phyloP scores from a whole-genome alignment of 805 yeast species.

The Candida jianshihensis region DNA sequence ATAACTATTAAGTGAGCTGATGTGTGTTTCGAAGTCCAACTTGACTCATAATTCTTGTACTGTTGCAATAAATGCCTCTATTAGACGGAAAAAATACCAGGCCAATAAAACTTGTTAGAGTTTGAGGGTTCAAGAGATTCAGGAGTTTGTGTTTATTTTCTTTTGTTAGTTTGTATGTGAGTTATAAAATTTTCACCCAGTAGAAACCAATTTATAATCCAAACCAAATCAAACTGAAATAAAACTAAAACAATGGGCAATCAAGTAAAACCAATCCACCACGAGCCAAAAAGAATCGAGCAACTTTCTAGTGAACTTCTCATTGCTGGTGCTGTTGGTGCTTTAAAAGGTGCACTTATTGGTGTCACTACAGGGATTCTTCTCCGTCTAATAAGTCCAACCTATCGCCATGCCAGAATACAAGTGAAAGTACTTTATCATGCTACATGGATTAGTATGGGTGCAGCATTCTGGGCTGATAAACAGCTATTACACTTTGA shows the following conservation, averaged over 20 bases:
- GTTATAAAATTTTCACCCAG: too few species aligned
- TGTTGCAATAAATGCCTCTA: too few species aligned
- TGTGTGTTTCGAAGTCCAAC: too few species aligned
- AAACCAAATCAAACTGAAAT: neutral
- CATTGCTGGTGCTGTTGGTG: conserved; percentile 34
- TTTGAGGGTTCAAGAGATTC: too few species aligned
- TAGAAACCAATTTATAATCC: too few species aligned
- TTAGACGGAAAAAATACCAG: too few species aligned
- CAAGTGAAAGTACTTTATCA: conserved; percentile 36
- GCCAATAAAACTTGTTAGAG: too few species aligned
- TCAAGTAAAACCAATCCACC: conserved; percentile 29
- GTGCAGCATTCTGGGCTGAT: conserved; percentile 37
- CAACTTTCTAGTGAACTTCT: conserved; percentile 31
- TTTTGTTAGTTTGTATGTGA: too few species aligned
- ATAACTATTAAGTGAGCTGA: too few species aligned
- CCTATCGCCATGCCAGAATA: conserved; percentile 30
- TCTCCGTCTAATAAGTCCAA: conserved; percentile 27
- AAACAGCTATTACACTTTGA: conserved; percentile 31
- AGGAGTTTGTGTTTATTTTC: too few species aligned
- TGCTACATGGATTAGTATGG: conserved; percentile 34
- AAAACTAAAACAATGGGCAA: conserved; percentile 3
- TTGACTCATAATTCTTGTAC: too few species aligned
- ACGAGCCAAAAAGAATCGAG: conserved; percentile 29
- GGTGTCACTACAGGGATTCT: conserved; percentile 29
- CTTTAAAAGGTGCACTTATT: conserved; percentile 33